Evolutionary conservation across 305 asterid genomes (phyloP).

Genomic region (Fraxinus greggii): DNA sequence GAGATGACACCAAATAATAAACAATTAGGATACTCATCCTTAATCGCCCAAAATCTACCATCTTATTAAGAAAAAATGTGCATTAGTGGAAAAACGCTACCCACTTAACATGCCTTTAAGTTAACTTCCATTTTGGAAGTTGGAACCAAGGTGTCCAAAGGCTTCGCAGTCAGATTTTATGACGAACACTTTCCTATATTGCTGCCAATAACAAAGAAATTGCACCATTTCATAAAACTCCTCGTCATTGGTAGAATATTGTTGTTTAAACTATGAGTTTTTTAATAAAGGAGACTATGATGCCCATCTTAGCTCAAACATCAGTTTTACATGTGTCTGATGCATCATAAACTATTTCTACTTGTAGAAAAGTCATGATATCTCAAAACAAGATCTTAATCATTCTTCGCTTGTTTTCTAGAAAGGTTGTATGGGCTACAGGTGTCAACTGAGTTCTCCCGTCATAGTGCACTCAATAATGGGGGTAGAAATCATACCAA

Average conservation of each 20-base stretch:
- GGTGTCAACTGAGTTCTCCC: neutral
- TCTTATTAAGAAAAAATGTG: neutral
- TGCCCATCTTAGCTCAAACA: neutral
- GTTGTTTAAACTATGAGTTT: neutral
- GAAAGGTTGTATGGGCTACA: neutral
- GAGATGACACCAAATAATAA: neutral
- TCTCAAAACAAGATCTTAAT: neutral
- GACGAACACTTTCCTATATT: neutral
- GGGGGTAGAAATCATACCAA: neutral
- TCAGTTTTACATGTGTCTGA: neutral
- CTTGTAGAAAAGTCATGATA: neutral
- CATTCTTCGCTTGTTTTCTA: neutral
- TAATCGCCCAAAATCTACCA: neutral
- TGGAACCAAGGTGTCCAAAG: neutral
- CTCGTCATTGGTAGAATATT: neutral
- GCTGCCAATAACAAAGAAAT: neutral
- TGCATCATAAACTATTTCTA: neutral
- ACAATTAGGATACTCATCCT: neutral
- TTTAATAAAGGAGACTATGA: neutral
- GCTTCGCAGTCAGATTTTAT: neutral
- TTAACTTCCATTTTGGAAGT: neutral
- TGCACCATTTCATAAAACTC: neutral
- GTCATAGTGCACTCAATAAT: neutral
- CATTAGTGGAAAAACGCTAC: neutral
- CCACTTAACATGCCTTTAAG: neutral